Evolutionary conservation across 148 eudicot species (phyloP).

Genomic region (Pouteria glomerata): DNA sequence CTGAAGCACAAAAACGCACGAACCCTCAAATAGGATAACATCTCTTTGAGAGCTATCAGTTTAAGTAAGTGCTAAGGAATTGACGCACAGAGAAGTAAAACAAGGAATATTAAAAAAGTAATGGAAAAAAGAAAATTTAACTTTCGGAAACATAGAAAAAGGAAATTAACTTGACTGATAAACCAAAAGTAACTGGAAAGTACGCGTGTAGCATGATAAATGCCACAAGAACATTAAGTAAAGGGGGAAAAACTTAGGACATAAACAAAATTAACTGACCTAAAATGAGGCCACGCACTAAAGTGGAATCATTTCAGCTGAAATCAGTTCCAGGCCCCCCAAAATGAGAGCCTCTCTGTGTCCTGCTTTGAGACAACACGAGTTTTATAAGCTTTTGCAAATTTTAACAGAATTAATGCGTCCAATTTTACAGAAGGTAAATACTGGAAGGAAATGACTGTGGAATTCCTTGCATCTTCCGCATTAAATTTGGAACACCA

Average conservation of each 20-base stretch:
- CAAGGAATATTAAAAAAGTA: conserved; percentile 11
- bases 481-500: conserved; percentile 24
- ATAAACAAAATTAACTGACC: conserved; percentile 85
- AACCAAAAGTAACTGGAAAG: conserved; percentile 36
- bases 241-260: conserved; percentile 37
- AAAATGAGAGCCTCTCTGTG: conserved; percentile 95
- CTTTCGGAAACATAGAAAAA: conserved; percentile 19
- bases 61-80: neutral
- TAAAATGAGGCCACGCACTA: conserved; percentile 92
- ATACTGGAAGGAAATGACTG: conserved; percentile 68
- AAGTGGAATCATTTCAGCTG: conserved; percentile 97
- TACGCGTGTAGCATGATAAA: conserved; percentile 50
- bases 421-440: conserved; percentile 61
- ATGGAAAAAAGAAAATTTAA: conserved; percentile 17
- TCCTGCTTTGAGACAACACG: conserved; percentile 97
- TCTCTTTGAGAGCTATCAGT: neutral
- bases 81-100: conserved; percentile 9
- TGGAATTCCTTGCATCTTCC: conserved; percentile 35
- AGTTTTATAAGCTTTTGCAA: conserved; percentile 67
- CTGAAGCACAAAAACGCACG: neutral
- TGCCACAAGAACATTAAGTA: conserved; percentile 52
- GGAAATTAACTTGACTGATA: conserved; percentile 25
- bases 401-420: conserved; percentile 42
- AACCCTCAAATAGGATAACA: neutral
- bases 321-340: conserved; percentile 99